phyloP scores from a whole-genome alignment of 1,139 yeast genomes.

The Geotrichum klebahnii region DNA sequence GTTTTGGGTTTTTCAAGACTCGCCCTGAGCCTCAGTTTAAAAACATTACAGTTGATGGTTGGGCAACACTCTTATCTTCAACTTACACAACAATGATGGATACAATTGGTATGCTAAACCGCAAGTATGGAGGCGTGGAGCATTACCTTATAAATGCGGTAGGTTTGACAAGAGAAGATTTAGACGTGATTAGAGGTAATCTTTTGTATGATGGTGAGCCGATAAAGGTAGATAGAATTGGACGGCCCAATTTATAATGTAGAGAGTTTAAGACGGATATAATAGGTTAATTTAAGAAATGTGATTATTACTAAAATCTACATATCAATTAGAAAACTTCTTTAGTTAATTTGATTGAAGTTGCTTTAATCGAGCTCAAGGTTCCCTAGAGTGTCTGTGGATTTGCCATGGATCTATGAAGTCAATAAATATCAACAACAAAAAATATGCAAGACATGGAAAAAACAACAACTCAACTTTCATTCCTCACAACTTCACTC shows the following conservation, averaged over 20 bases:
- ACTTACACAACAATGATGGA: slow-evolving; percentile 70
- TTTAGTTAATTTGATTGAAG: background rate
- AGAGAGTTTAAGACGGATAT: too few species aligned
- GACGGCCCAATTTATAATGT: too few species aligned
- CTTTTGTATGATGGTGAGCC: slow-evolving; percentile 30
- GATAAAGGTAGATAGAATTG: slow-evolving; percentile 11
- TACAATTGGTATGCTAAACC: slow-evolving; percentile 50
- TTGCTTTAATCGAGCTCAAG: too few species aligned
- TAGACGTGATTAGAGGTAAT: slow-evolving; percentile 48
- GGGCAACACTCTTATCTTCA: slow-evolving; percentile 58
- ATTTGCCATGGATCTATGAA: too few species aligned
- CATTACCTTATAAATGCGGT: slow-evolving; percentile 49
- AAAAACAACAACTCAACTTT: background rate
- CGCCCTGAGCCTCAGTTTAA: background rate
- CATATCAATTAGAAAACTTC: background rate
- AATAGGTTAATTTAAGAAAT: too few species aligned
- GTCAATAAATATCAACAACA: too few species aligned
- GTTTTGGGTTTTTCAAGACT: slow-evolving; percentile 3
- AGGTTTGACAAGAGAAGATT: slow-evolving; percentile 49
- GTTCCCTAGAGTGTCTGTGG: too few species aligned
- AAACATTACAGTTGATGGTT: slow-evolving; percentile 41
- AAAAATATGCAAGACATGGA: too few species aligned
- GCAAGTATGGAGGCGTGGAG: slow-evolving; percentile 55
- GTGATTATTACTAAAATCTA: background rate
- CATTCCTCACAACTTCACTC: background rate